These are phyloP conservation scores for Scedosporium aurantiacum DNA, from an alignment of 2,329 filamentous ascomycete species.

Conservation along the genomic window DNA sequence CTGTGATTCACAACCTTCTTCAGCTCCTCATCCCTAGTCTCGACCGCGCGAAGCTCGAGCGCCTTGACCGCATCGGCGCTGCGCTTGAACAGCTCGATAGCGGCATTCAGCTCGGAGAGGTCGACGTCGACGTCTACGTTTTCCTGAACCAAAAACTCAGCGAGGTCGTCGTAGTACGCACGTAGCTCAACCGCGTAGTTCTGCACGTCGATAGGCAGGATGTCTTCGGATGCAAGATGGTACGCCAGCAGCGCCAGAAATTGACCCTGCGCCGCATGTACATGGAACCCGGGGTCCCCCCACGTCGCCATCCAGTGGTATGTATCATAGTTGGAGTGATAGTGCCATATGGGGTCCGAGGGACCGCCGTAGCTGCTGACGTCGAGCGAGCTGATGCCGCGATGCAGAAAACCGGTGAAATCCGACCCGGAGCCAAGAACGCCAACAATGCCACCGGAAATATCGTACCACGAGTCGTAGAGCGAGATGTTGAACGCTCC, in stretches of 20 bases:
- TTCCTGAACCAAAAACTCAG: constrained; percentile 19
- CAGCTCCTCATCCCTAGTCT: constrained; percentile 17
- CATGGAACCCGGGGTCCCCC: constrained; percentile 56
- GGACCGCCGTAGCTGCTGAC: constrained; percentile 36
- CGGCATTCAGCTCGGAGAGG: constrained; percentile 23
- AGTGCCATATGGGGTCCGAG: constrained; percentile 54
- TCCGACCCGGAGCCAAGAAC: constrained; percentile 57
- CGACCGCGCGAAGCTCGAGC: constrained; percentile 19
- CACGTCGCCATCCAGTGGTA: constrained; percentile 76
- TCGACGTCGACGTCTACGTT: constrained; percentile 27
- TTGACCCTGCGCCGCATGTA: constrained; percentile 46
- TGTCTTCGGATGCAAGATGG: constrained; percentile 24
- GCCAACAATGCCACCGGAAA: constrained; percentile 24
- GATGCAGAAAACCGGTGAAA: constrained; percentile 56
- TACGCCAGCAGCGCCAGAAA: constrained; percentile 28
- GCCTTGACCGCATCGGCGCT: constrained; percentile 21
- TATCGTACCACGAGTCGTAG: constrained; percentile 29
- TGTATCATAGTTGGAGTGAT: constrained; percentile 76
- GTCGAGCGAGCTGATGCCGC: constrained; percentile 35
- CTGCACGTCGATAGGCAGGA: constrained; percentile 27
- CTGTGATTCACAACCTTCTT: constrained; percentile 31
- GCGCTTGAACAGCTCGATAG: constrained; percentile 25
- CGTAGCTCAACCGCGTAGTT: constrained; percentile 29
- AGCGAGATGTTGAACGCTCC: constrained; percentile 33
- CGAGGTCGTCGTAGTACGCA: constrained; percentile 25